Evolutionary conservation across 805 yeast species (phyloP).

Genomic region (Geotrichum ghanense): DNA sequence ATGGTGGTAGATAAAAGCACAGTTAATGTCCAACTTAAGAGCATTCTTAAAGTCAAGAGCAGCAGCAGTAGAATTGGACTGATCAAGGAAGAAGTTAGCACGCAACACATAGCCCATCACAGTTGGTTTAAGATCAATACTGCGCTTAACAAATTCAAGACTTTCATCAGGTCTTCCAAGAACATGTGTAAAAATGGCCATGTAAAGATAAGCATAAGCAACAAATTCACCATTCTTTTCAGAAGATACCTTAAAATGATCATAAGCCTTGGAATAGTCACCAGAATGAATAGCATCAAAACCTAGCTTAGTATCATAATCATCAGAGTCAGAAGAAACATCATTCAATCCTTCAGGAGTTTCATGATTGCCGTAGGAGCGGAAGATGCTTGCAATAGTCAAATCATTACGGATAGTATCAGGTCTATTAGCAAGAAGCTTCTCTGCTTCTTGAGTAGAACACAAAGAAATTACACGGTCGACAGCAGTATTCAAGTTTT

Average conservation of each 20-base stretch:
- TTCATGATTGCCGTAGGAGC: slow-evolving; percentile 58
- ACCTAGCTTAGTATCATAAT: slow-evolving; percentile 54
- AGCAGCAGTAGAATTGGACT: slow-evolving; percentile 50
- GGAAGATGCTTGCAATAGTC: slow-evolving; percentile 74
- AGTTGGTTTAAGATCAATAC: slow-evolving; percentile 54
- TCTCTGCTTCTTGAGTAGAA: slow-evolving; percentile 61
- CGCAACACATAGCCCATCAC: slow-evolving; percentile 72
- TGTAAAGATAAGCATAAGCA: slow-evolving; percentile 72
- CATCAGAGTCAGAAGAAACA: slow-evolving; percentile 47
- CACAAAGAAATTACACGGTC: slow-evolving; percentile 79
- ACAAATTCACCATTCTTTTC: slow-evolving; percentile 25
- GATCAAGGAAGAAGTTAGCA: slow-evolving; percentile 77
- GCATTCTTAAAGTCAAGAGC: slow-evolving; percentile 62
- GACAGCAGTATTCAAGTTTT: slow-evolving; percentile 64
- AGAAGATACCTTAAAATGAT: slow-evolving; percentile 28
- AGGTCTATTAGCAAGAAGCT: slow-evolving; percentile 38
- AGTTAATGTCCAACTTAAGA: slow-evolving; percentile 49
- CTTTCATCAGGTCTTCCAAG: slow-evolving; percentile 62
- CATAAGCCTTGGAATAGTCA: slow-evolving; percentile 52
- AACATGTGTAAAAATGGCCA: slow-evolving; percentile 75
- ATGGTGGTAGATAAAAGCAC: slow-evolving; percentile 84
- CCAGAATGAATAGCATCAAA: slow-evolving; percentile 40
- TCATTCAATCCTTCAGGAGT: slow-evolving; percentile 35
- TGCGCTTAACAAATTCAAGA: slow-evolving; percentile 47
- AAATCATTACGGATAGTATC: slow-evolving; percentile 63